A percentile compares a stretch with the other conserved stretches of the same genome.
Conservation (phyloP, 1,139 yeast species). For the Pichia terricola region DNA sequence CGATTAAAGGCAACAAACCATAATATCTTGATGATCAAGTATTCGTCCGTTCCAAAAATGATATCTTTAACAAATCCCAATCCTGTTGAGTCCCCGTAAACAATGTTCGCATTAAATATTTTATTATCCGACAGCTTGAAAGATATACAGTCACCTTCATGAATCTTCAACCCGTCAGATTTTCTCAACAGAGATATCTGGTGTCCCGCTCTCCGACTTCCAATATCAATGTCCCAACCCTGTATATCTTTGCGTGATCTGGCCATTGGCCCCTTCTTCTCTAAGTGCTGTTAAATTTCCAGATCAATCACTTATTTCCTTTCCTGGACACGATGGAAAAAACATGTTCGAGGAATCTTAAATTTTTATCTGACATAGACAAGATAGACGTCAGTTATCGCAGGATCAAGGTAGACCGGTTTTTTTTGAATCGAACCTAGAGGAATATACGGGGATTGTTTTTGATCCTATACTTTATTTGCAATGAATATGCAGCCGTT, state of each 20-base stretch:
- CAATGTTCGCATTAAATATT: not conserved
- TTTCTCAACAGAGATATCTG: slow-evolving; percentile 17
- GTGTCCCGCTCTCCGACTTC: not conserved
- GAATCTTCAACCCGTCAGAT: slow-evolving; percentile 30
- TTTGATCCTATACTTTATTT: too few species aligned
- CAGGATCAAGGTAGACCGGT: too few species aligned
- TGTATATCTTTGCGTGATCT: slow-evolving; percentile 12
- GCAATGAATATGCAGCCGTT: too few species aligned
- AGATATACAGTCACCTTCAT: slow-evolving; percentile 34
- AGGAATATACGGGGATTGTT: too few species aligned
- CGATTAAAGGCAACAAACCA: slow-evolving; percentile 29
- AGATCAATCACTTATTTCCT: too few species aligned
- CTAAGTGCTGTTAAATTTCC: too few species aligned
- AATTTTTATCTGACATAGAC: too few species aligned
- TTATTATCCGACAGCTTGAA: slow-evolving; percentile 11
- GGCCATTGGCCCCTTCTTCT: slow-evolving; percentile 14
- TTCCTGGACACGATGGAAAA: too few species aligned
- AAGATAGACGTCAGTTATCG: too few species aligned
- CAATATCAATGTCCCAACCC: slow-evolving; percentile 18
- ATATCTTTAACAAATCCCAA: slow-evolving; percentile 36
- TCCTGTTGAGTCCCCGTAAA: not conserved
- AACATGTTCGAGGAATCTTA: too few species aligned
- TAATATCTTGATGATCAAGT: slow-evolving; percentile 31
- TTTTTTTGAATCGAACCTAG: too few species aligned
- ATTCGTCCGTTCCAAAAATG: slow-evolving; percentile 31